Base-by-base conservation (phyloP, 2,329 filamentous ascomycete genomes). In the Ceratocystis variospora region DNA sequence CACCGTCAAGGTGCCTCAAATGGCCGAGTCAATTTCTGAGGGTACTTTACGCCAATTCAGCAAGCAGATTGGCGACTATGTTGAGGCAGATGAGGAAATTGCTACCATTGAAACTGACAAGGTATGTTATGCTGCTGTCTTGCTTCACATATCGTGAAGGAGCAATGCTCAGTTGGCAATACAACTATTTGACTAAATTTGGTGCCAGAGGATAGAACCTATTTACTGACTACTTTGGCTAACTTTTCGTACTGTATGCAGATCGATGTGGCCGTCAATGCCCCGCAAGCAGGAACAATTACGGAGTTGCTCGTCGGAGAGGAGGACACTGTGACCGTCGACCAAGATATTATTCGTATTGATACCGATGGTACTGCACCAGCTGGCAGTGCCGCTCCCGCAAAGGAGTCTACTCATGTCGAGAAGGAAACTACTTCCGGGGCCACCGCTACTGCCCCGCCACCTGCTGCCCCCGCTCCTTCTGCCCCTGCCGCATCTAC, bases 21-120 rank as follows among this genome's bases (percentile, higher is more conserved):
- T 99, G 94, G 94, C 94, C 70, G 94, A 99, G 78, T 97, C 94
- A 62, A 97, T 99, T 76, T 95, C 90, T 57, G 94, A 99, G 77
- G 94, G 94, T 69, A 99, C 94, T 25, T 77, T 99, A 73, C 96
- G 96, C 79, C 91, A 96, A 75, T 97, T 92, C 81, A 88, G 85
- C 73, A 97, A 97, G 76, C 76, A 93, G 78, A 80, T 96, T 72
- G 94, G 94, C 73, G 94, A 99, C 75, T 92, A 86, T 72, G 92
- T 99, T 64, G 91, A 96, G 79, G 87, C 87, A 73, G 94, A 99
- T 74, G 94, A 97, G 78, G 94, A 99, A 76, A 93, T 99, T 76
- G 94, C 94, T 41, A 96, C 93, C 62, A 99, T 99, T 73, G 94
- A 99, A 79, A 99, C 94, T 15, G 94, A 99, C 83, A 99, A 99